These are phyloP conservation scores for Fusarium sp. DNA, from an alignment of 2,329 filamentous ascomycete genomes.

Conservation along the genomic window DNA sequence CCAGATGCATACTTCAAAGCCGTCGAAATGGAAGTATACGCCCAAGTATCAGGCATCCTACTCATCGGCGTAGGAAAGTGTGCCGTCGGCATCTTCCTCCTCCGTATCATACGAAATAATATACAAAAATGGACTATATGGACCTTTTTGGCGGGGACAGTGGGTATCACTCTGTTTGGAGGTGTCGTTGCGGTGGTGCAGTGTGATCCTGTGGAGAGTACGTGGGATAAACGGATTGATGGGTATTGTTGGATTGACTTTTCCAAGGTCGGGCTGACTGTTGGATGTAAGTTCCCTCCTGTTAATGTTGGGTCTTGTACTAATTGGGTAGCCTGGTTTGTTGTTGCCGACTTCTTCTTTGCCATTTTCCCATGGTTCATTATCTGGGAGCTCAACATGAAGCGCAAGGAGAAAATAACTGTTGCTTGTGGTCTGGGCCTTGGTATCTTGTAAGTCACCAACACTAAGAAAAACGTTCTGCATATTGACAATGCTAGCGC, in stretches of 20 bases:
- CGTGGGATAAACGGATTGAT: constrained; percentile 13
- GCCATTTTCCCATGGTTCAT: constrained; percentile 31
- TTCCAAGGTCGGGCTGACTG: constrained; percentile 30
- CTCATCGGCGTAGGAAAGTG: constrained; percentile 20
- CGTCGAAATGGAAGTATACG: constrained; percentile 15
- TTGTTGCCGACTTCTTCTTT: constrained; percentile 26
- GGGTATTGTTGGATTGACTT: constrained; percentile 32
- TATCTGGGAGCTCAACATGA: constrained; percentile 35
- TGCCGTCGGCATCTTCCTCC: constrained; percentile 20
- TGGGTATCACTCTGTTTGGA: constrained; percentile 8
- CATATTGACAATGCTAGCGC: neutral
- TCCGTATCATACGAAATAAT: constrained; percentile 15
- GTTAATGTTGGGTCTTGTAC: fast-evolving
- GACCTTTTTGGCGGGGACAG: neutral
- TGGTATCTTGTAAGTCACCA: constrained; percentile 23
- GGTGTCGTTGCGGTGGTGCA: constrained; percentile 14
- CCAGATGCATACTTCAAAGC: constrained; percentile 15
- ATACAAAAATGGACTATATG: constrained; percentile 23
- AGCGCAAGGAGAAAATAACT: constrained; percentile 30
- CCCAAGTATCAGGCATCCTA: constrained; percentile 4
- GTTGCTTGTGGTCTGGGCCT: constrained; percentile 24
- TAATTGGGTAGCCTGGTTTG: constrained; percentile 12
- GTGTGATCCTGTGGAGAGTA: constrained; percentile 21
- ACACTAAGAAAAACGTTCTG: too few species aligned
- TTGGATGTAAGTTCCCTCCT: constrained; percentile 5